These are phyloP conservation scores for Plasmopara muralis DNA, from an alignment of 352 stramenopile species.

Conservation along the genomic window DNA sequence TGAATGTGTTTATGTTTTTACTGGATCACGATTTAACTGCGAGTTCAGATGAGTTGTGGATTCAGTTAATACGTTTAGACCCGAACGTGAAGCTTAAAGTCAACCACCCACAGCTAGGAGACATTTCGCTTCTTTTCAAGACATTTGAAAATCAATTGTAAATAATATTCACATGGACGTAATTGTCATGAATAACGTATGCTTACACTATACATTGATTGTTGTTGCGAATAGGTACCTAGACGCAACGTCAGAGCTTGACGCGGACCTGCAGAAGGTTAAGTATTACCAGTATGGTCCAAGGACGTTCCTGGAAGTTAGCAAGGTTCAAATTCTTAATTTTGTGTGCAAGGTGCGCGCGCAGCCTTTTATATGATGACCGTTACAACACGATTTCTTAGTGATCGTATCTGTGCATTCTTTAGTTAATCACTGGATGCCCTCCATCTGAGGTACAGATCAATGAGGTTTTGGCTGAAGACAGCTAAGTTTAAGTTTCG, in stretches of 20 bases:
- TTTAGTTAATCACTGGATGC: conserved; percentile 57
- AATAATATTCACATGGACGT: conserved; percentile 4
- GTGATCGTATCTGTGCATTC: neutral
- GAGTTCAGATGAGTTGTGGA: conserved; percentile 66
- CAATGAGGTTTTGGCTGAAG: conserved; percentile 56
- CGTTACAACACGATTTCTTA: too few relatives aligned
- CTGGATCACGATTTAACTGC: neutral
- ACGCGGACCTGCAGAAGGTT: conserved; percentile 71
- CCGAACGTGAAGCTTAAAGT: conserved; percentile 46
- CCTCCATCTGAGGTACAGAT: conserved; percentile 65
- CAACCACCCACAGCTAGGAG: conserved; percentile 63
- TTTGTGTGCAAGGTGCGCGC: conserved; percentile 79
- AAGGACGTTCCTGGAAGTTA: conserved; percentile 65
- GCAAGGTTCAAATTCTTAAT: conserved; percentile 81
- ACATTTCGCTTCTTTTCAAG: conserved; percentile 66
- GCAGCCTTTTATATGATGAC: neutral
- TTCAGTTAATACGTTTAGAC: conserved; percentile 61
- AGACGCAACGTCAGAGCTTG: conserved; percentile 54
- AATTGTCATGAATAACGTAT: neutral
- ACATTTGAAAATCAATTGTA: conserved; percentile 77
- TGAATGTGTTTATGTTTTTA: too few relatives aligned
- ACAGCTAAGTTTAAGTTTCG: conserved; percentile 26
- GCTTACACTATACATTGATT: neutral
- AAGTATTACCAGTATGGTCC: conserved; percentile 67
- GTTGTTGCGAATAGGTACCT: conserved; percentile 42